Conservation (phyloP, 371 early-diverging fungal species). For the Mortierella sp. region DNA sequence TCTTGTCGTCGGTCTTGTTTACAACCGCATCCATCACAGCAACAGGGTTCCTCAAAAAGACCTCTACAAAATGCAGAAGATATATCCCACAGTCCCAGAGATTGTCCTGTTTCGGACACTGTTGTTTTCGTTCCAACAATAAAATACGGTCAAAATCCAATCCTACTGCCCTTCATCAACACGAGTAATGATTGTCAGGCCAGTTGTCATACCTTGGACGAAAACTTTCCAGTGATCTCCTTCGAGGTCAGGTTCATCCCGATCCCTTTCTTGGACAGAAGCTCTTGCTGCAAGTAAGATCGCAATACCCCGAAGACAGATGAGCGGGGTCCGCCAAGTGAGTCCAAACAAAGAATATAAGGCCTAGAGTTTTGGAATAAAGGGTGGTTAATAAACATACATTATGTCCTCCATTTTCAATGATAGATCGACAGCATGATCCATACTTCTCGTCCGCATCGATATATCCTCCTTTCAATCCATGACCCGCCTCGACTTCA, state of each 20-base stretch:
- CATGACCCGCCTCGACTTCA: neutral
- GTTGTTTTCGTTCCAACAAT: neutral
- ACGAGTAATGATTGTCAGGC: neutral
- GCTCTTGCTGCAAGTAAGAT: slow-evolving; percentile 55
- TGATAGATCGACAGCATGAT: neutral
- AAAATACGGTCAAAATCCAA: neutral
- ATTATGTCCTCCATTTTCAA: neutral
- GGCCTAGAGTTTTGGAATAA: slow-evolving; percentile 22
- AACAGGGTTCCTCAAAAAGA: slow-evolving; percentile 56
- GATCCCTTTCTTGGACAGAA: slow-evolving; percentile 34
- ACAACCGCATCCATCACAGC: slow-evolving; percentile 40
- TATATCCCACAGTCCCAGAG: slow-evolving; percentile 75
- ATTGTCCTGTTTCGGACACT: slow-evolving; percentile 66
- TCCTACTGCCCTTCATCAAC: neutral
- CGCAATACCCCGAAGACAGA: slow-evolving; percentile 54
- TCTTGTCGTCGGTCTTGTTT: slow-evolving; percentile 31
- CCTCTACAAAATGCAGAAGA: slow-evolving; percentile 64
- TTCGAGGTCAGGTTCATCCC: slow-evolving; percentile 26
- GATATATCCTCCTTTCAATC: neutral
- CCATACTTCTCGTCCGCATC: slow-evolving; percentile 25
- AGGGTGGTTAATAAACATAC: neutral
- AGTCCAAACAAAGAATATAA: slow-evolving; percentile 63
- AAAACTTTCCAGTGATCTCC: slow-evolving; percentile 47
- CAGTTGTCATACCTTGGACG: slow-evolving; percentile 33
- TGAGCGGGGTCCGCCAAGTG: slow-evolving; percentile 60